These are phyloP conservation scores for Solanum bukasovii DNA, from an alignment of 257 asterid species.

Conservation along the genomic window DNA sequence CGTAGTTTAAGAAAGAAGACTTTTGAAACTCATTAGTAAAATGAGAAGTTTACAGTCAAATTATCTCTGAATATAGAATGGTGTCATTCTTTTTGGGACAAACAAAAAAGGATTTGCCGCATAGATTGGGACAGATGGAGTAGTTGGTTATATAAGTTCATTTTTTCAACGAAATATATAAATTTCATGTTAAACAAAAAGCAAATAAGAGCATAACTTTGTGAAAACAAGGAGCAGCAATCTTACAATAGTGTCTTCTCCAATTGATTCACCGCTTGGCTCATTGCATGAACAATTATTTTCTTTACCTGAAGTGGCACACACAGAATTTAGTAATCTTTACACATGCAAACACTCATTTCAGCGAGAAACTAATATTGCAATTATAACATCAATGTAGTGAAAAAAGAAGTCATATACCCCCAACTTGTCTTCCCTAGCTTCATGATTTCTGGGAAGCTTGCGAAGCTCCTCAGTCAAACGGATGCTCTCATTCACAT, in stretches of 20 bases:
- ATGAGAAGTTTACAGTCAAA: neutral
- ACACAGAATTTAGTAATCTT: neutral
- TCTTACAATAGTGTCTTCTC: conserved; percentile 8
- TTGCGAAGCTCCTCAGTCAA: conserved; percentile 28
- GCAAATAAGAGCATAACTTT: neutral
- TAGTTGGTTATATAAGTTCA: neutral
- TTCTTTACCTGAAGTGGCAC: conserved; percentile 9
- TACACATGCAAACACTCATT: neutral
- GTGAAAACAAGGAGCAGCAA: neutral
- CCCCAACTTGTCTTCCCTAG: conserved; percentile 38
- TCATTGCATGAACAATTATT: conserved; percentile 4
- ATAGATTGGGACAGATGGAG: neutral
- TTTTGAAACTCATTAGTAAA: neutral
- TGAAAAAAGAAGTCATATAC: conserved; percentile 2
- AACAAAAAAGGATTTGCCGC: neutral
- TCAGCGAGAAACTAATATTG: neutral
- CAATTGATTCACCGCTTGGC: conserved; percentile 1
- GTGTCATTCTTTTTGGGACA: neutral
- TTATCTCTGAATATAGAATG: neutral
- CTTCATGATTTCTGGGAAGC: conserved; percentile 30
- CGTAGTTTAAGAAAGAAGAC: neutral
- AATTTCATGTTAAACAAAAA: neutral
- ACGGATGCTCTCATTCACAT: conserved; percentile 15
- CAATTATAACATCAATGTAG: neutral
- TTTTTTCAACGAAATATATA: neutral